A percentile compares a stretch with the other conserved stretches of the same genome.
Conservation (phyloP, 139 green algal genomes). For the Chlamydomonas sphaeroides region DNA sequence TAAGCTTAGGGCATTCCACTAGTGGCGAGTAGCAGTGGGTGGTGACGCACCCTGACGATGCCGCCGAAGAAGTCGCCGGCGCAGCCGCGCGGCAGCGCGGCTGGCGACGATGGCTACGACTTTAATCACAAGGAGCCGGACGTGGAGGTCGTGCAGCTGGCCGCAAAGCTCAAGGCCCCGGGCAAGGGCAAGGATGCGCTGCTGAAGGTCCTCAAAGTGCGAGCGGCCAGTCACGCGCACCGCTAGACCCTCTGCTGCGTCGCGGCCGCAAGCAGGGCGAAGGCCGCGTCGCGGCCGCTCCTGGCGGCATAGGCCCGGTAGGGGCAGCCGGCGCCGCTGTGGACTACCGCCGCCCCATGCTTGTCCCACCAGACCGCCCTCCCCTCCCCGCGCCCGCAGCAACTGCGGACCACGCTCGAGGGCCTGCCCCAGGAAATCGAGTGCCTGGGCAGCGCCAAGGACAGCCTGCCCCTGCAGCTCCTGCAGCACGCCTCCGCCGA, state of each 20-base stretch:
- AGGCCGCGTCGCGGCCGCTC: too few relatives aligned
- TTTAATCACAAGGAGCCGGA: neutral
- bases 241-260: too few relatives aligned
- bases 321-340: too few relatives aligned
- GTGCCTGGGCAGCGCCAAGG: slow-evolving; percentile 37
- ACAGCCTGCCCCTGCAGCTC: slow-evolving; percentile 3
- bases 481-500: neutral
- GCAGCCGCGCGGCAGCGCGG: neutral
- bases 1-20: too few relatives aligned
- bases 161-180: neutral
- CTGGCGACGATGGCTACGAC: neutral
- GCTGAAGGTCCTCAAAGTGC: slow-evolving; percentile 61
- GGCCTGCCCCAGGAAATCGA: slow-evolving; percentile 56
- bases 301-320: too few relatives aligned
- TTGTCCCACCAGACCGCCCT: too few relatives aligned
- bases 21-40: too few relatives aligned
- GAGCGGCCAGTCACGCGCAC: too few relatives aligned
- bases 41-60: neutral
- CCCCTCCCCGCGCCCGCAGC: slow-evolving; percentile 40
- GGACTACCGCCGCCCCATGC: too few relatives aligned
- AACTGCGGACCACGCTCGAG: slow-evolving; percentile 47
- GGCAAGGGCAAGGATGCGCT: slow-evolving; percentile 62
- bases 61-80: neutral
- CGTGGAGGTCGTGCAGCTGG: neutral
- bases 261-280: too few relatives aligned